Conservation (phyloP, 108 stramenopile species). For the Cyclotella cryptica region DNA sequence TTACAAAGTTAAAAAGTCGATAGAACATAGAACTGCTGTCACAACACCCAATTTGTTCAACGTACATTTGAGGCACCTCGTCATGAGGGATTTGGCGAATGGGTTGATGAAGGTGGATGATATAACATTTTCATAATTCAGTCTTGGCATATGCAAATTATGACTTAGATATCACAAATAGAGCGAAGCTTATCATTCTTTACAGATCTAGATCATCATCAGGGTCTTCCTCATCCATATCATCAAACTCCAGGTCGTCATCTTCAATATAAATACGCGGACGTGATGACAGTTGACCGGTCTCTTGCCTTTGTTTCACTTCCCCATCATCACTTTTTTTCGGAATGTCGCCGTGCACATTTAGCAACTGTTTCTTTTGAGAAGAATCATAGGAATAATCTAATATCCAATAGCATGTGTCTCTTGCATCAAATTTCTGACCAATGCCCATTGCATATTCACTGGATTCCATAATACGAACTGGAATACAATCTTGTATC, state of each 20-base stretch:
- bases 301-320: neutral
- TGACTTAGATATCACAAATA: neutral
- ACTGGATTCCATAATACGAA: constrained; percentile 21
- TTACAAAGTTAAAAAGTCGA: too few relatives aligned
- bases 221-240: constrained; percentile 39
- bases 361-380: neutral
- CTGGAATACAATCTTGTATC: constrained; percentile 27
- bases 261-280: constrained; percentile 42
- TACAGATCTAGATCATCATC: constrained; percentile 44
- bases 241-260: constrained; percentile 47
- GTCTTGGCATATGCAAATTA: neutral
- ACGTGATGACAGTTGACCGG: constrained; percentile 2
- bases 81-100: too few relatives aligned
- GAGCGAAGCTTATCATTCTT: neutral
- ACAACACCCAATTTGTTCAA: too few relatives aligned
- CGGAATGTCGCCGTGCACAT: neutral
- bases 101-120: too few relatives aligned
- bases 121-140: too few relatives aligned
- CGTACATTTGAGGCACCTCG: too few relatives aligned
- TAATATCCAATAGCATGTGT: constrained; percentile 29
- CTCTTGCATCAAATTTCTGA: constrained; percentile 2
- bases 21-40: too few relatives aligned
- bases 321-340: neutral
- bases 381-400: constrained; percentile 7
- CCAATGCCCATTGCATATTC: neutral